Percentiles rank a stretch among this genome's conserved stretches.
Evolutionary conservation across 805 yeast species (phyloP).

Genomic region (Yarrowia osloensis): DNA sequence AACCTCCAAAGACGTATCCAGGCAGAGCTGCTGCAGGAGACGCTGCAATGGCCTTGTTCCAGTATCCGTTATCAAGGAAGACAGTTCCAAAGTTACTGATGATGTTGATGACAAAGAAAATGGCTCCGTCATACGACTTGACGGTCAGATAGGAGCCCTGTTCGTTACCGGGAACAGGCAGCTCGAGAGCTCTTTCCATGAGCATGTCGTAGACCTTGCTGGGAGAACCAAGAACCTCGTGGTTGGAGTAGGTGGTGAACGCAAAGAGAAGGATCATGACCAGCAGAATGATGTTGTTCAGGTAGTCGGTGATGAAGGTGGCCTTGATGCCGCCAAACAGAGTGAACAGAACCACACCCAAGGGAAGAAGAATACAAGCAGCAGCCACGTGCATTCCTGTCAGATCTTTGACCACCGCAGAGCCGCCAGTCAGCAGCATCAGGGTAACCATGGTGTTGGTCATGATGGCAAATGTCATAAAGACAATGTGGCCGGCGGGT

Average conservation of each 20-base stretch:
- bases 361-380: constrained; percentile 76
- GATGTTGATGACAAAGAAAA: constrained; percentile 82
- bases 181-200: constrained; percentile 51
- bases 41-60: constrained; percentile 86
- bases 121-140: constrained; percentile 82
- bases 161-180: constrained; percentile 76
- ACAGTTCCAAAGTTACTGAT: constrained; percentile 91
- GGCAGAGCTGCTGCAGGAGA: constrained; percentile 82
- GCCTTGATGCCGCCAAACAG: constrained; percentile 82
- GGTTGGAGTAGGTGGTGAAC: constrained; percentile 72
- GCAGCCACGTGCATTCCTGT: constrained; percentile 86
- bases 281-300: constrained; percentile 77
- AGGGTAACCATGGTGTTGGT: constrained; percentile 90
- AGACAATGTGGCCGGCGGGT: constrained; percentile 60
- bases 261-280: constrained; percentile 79
- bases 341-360: constrained; percentile 75
- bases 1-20: constrained; percentile 84
- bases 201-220: constrained; percentile 74
- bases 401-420: constrained; percentile 75
- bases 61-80: constrained; percentile 82
- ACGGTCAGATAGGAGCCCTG: constrained; percentile 87
- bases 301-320: constrained; percentile 75
- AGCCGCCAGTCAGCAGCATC: constrained; percentile 88
- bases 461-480: constrained; percentile 75
- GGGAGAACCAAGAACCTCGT: constrained; percentile 75